Percentiles rank a stretch among this genome's conserved stretches.
phyloP scores from a whole-genome alignment of 2,329 filamentous ascomycete species.

The Macrophomina phaseolina region DNA sequence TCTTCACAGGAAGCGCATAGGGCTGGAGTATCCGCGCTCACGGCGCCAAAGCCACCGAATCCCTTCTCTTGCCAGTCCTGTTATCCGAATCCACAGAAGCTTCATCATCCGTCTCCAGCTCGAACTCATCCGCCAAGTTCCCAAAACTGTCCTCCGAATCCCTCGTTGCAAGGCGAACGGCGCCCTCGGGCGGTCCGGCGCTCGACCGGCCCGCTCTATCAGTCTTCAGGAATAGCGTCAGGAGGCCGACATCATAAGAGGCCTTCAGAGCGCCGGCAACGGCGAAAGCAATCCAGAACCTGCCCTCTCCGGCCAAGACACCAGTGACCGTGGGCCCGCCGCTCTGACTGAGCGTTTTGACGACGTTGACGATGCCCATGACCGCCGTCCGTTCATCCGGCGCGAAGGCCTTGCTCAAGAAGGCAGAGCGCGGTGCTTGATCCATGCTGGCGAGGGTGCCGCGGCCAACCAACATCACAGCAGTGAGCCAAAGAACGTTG shows the following conservation, averaged over 20 bases:
- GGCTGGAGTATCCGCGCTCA: background rate
- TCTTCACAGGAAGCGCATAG: no score
- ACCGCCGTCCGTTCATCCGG: conserved; percentile 46
- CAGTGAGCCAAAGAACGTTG: conserved; percentile 32
- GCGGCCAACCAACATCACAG: conserved; percentile 40
- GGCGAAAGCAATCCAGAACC: conserved; percentile 49
- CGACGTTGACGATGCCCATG: conserved; percentile 48
- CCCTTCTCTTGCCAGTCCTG: background rate
- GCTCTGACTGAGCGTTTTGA: conserved; percentile 43
- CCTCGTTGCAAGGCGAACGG: background rate
- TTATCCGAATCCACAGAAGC: background rate
- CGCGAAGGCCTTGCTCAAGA: conserved; percentile 41
- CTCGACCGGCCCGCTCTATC: conserved; percentile 28
- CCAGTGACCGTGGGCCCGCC: conserved; percentile 44
- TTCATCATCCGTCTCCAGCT: conserved; percentile 1
- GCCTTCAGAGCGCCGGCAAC: conserved; percentile 44
- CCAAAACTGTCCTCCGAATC: background rate
- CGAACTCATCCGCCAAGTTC: conserved; percentile 9
- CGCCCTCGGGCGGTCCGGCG: background rate
- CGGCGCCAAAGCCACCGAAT: background rate
- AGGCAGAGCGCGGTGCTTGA: conserved; percentile 45
- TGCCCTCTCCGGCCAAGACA: conserved; percentile 38
- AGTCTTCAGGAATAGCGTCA: conserved; percentile 43
- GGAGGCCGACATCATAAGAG: conserved; percentile 43
- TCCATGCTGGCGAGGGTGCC: conserved; percentile 45